Evolutionary conservation across 345 rosid species (phyloP).

Genomic region (Hibiscus tridactylites): DNA sequence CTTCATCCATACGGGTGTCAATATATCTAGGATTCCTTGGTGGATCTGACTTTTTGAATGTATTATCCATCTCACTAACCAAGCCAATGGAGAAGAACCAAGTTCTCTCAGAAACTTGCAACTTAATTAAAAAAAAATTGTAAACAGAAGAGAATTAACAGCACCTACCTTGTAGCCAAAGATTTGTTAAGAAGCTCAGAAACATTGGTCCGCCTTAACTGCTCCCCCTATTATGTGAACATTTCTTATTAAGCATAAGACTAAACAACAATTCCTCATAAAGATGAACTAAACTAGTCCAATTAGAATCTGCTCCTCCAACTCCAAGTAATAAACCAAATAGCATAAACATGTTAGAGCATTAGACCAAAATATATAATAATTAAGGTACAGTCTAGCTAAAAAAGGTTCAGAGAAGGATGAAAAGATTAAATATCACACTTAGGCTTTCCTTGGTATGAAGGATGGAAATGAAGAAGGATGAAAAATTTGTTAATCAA

Average conservation of each 20-base stretch:
- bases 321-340: not conserved
- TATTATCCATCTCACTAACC: conserved; percentile 29
- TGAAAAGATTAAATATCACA: not conserved
- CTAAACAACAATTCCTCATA: not conserved
- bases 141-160: not conserved
- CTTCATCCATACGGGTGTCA: conserved; percentile 65
- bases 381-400: not conserved
- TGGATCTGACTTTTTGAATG: conserved; percentile 41
- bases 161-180: conserved; percentile 37
- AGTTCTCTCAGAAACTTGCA: conserved; percentile 6
- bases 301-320: not conserved
- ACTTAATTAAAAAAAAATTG: not conserved
- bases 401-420: not conserved
- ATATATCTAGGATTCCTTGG: conserved; percentile 53
- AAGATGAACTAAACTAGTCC: not conserved
- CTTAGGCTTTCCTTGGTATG: not conserved
- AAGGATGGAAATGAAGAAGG: too few species aligned
- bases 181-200: conserved; percentile 51
- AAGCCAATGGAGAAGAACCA: conserved; percentile 10
- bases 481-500: too few species aligned
- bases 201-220: conserved; percentile 44
- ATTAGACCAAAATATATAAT: not conserved
- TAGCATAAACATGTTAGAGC: not conserved
- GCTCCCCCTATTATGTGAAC: conserved; percentile 61
- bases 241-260: not conserved